A percentile compares a stretch with the other conserved stretches of the same genome.
These are phyloP conservation scores for Neurospora sp. DNA, from an alignment of 2,329 filamentous ascomycete species.

Conservation along the genomic window DNA sequence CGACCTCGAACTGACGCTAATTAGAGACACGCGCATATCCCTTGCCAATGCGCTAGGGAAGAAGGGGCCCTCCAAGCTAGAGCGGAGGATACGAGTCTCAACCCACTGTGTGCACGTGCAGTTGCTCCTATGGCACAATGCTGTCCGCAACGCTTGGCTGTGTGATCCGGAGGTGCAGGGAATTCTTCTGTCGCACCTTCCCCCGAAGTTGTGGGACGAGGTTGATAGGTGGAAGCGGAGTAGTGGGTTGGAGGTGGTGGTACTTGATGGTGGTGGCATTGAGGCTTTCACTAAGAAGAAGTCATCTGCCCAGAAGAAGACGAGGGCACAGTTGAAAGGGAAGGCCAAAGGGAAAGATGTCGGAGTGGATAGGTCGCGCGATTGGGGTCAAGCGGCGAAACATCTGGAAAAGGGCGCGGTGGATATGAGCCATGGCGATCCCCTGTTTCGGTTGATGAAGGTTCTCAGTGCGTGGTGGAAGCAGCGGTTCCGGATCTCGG, in stretches of 20 bases:
- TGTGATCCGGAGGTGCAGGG: slow-evolving; percentile 68
- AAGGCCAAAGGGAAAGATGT: slow-evolving; percentile 31
- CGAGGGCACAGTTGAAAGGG: slow-evolving; percentile 5
- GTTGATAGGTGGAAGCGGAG: slow-evolving; percentile 62
- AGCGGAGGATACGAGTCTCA: slow-evolving; percentile 64
- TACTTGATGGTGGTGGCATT: not conserved
- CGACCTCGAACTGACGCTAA: slow-evolving; percentile 65
- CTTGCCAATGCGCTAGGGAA: slow-evolving; percentile 56
- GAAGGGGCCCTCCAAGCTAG: slow-evolving; percentile 78
- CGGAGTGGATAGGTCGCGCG: slow-evolving; percentile 33
- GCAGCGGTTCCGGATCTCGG: slow-evolving; percentile 65
- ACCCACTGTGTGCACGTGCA: slow-evolving; percentile 89
- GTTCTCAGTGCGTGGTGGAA: slow-evolving; percentile 80
- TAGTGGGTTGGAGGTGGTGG: slow-evolving; percentile 45
- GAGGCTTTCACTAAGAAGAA: not conserved
- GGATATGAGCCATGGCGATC: slow-evolving; percentile 76
- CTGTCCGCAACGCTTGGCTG: slow-evolving; percentile 73
- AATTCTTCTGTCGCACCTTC: slow-evolving; percentile 63
- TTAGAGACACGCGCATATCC: slow-evolving; percentile 47
- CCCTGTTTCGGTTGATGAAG: slow-evolving; percentile 65
- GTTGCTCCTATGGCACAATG: slow-evolving; percentile 80
- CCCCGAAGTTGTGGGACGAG: slow-evolving; percentile 58
- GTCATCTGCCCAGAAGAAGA: slow-evolving; percentile 24
- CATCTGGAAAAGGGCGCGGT: slow-evolving; percentile 59
- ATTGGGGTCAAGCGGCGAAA: slow-evolving; percentile 64